A percentile compares a stretch with the other conserved stretches of the same genome.
Evolutionary conservation across 192 early-diverging fungal species (phyloP).

Genomic region (Backusella morwellensis): DNA sequence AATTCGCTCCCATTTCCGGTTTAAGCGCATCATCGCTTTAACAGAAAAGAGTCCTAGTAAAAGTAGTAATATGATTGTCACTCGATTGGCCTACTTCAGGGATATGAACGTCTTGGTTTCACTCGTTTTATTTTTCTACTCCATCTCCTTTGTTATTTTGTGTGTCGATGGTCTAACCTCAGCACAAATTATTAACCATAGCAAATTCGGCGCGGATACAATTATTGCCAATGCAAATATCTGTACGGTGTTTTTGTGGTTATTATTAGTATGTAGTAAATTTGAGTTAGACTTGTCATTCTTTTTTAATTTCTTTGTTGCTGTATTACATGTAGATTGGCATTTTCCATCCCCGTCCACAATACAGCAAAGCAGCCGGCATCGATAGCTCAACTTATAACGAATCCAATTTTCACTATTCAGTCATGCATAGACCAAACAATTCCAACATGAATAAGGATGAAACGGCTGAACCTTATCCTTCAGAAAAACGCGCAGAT

Average conservation of each 20-base stretch:
- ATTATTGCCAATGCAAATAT: conserved; percentile 21
- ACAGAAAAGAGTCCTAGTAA: conserved; percentile 5
- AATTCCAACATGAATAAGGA: neutral
- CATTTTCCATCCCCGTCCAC: conserved; percentile 17
- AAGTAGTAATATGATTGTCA: conserved; percentile 14
- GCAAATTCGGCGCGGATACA: conserved; percentile 23
- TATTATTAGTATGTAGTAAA: conserved; percentile 14
- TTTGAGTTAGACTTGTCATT: neutral
- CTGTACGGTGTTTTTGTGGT: conserved; percentile 19
- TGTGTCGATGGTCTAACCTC: conserved; percentile 31
- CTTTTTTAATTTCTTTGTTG: neutral
- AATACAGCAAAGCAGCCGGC: neutral
- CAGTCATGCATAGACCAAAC: neutral
- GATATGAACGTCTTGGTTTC: conserved; percentile 36
- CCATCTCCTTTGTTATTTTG: conserved; percentile 21
- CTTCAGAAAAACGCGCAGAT: neutral
- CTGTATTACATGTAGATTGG: neutral
- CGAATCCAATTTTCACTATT: neutral
- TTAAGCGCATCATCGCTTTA: conserved; percentile 22
- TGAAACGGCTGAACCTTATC: neutral
- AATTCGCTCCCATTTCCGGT: conserved; percentile 28
- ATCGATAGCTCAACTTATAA: neutral
- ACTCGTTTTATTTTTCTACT: conserved; percentile 12
- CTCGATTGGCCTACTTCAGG: conserved; percentile 27
- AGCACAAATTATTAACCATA: conserved; percentile 8